These are phyloP conservation scores for Podospora sp. DNA, from an alignment of 495 filamentous ascomycete species.

Conservation along the genomic window DNA sequence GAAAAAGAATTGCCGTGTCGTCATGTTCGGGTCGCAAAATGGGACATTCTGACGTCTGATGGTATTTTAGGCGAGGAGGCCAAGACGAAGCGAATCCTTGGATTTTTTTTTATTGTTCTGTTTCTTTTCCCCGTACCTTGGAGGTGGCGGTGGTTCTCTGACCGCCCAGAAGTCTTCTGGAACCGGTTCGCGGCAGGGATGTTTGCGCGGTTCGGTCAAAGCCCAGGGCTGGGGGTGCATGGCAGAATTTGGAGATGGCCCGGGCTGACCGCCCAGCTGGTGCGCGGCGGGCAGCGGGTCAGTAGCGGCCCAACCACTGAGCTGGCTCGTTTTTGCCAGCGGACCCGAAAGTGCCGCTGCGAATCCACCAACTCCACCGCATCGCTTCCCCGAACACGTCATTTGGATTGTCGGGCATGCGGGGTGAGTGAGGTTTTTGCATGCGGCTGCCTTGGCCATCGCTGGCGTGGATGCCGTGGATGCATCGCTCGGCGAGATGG, in stretches of 20 bases:
- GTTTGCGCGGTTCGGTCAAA: not conserved
- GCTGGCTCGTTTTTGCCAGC: not conserved
- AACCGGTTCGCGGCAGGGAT: not conserved
- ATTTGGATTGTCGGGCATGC: slow-evolving; percentile 29
- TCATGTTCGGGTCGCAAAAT: not conserved
- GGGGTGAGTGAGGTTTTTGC: slow-evolving; percentile 24
- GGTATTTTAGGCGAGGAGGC: not conserved
- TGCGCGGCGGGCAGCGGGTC: not conserved
- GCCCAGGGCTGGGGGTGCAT: not conserved
- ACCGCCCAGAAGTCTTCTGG: not conserved
- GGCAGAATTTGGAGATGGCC: too few species aligned
- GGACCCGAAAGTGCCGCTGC: not conserved
- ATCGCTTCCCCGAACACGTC: slow-evolving; percentile 26
- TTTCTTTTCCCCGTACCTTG: not conserved
- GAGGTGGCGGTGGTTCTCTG: not conserved
- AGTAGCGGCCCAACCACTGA: not conserved
- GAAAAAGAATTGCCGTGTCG: not conserved
- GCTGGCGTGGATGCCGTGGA: slow-evolving; percentile 15
- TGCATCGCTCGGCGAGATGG: slow-evolving; percentile 23
- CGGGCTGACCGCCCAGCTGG: not conserved
- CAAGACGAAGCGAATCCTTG: not conserved
- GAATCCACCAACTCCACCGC: not conserved
- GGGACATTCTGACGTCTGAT: not conserved
- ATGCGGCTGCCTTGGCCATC: slow-evolving; percentile 25
- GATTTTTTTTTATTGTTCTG: not conserved